phyloP scores from a whole-genome alignment of 306 rosid genomes.

The Lathyrus aphaca region DNA sequence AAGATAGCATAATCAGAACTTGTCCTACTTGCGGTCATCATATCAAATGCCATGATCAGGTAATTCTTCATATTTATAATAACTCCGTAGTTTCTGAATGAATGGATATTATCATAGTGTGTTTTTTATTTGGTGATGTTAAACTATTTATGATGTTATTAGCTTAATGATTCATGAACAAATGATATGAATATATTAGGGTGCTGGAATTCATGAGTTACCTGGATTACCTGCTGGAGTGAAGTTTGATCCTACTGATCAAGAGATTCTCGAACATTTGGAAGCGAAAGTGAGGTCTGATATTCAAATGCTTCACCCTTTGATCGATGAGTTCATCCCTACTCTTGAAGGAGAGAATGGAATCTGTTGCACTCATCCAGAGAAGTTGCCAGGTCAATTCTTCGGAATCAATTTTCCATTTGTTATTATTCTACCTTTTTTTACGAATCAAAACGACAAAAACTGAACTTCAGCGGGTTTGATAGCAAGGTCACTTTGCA shows the following conservation, averaged over 20 bases:
- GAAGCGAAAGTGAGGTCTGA: conserved; percentile 70
- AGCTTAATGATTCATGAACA: conserved; percentile 6
- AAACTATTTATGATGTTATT: not conserved
- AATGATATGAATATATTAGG: conserved; percentile 27
- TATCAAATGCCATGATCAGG: conserved; percentile 69
- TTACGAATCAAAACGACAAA: not conserved
- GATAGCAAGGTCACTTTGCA: not conserved
- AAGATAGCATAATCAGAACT: conserved; percentile 55
- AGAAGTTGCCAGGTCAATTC: conserved; percentile 68
- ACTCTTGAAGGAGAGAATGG: conserved; percentile 81
- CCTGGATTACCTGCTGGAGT: conserved; percentile 85
- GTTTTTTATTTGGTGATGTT: conserved; percentile 14
- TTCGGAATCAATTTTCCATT: no score
- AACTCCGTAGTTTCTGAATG: not conserved
- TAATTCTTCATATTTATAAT: conserved; percentile 43
- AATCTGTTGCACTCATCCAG: conserved; percentile 81
- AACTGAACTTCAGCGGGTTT: not conserved
- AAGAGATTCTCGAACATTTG: conserved; percentile 76
- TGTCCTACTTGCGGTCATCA: conserved; percentile 84
- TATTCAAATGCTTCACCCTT: conserved; percentile 66
- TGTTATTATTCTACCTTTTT: no score
- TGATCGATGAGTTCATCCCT: conserved; percentile 76
- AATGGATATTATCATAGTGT: not conserved
- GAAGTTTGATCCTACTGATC: conserved; percentile 89
- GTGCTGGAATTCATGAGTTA: conserved; percentile 64